Evolutionary conservation across 148 eudicot species (phyloP).

Genomic region (Cornus florida): DNA sequence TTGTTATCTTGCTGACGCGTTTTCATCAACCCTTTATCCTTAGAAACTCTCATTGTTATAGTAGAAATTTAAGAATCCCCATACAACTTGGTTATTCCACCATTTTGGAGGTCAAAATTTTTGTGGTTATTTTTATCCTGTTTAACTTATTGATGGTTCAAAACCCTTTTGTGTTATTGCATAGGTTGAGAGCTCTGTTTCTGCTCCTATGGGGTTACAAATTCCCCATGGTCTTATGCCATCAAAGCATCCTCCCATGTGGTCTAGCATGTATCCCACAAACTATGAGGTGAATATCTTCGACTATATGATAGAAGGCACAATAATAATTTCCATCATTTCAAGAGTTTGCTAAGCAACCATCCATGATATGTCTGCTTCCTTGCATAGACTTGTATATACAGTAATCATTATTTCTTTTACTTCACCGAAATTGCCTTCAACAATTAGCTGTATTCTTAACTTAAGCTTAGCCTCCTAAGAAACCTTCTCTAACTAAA

Average conservation of each 20-base stretch:
- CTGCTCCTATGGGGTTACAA: constrained; percentile 14
- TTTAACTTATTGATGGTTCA: background rate
- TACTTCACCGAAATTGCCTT: background rate
- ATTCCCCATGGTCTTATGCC: constrained; percentile 11
- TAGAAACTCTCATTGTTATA: background rate
- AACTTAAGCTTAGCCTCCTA: background rate
- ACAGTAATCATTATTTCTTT: background rate
- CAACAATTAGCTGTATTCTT: background rate
- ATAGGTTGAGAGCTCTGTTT: constrained; percentile 26
- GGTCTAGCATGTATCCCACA: constrained; percentile 53
- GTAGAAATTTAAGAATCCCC: background rate
- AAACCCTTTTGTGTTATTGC: background rate
- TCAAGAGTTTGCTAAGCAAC: background rate
- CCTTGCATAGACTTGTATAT: background rate
- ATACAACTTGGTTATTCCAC: background rate
- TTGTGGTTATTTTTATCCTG: background rate
- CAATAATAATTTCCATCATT: background rate
- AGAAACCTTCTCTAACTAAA: background rate
- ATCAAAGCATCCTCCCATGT: constrained; percentile 32
- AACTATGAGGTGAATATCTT: constrained; percentile 46
- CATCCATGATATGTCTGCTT: background rate
- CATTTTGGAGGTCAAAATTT: background rate
- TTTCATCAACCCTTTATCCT: background rate
- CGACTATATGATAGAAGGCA: background rate
- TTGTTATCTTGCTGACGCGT: background rate